These are phyloP conservation scores for Aureobasidium sp. DNA, from an alignment of 2,329 filamentous ascomycete genomes.

Conservation along the genomic window DNA sequence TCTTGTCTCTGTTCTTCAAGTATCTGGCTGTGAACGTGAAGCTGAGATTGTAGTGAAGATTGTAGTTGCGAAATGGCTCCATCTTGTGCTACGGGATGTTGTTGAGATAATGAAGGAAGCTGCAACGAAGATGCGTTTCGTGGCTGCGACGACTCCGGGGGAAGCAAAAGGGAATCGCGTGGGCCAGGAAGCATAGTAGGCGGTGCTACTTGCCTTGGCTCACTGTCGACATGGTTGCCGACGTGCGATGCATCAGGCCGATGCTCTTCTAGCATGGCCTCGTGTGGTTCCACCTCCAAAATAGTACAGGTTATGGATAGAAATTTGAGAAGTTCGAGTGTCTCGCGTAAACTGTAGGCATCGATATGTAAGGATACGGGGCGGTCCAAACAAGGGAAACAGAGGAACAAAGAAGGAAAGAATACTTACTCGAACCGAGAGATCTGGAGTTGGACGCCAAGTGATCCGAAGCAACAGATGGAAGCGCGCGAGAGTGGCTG, in stretches of 20 bases:
- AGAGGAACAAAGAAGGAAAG: constrained; percentile 16
- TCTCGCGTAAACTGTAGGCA: constrained; percentile 28
- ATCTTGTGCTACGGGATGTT: constrained; percentile 20
- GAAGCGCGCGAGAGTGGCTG: constrained; percentile 28
- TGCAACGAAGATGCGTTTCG: background rate
- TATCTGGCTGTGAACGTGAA: constrained; percentile 39
- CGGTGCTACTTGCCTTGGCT: constrained; percentile 7
- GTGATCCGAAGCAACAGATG: constrained; percentile 8
- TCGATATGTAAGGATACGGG: constrained; percentile 14
- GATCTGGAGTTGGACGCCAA: constrained; percentile 26
- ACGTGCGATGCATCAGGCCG: constrained; percentile 8
- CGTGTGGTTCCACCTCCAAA: constrained; percentile 1
- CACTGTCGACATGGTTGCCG: constrained; percentile 7
- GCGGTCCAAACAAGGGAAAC: constrained; percentile 3
- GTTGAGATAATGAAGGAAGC: constrained; percentile 15
- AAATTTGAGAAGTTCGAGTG: constrained; percentile 29
- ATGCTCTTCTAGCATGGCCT: constrained; percentile 15
- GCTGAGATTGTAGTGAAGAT: constrained; percentile 41
- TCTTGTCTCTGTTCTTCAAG: constrained; percentile 35
- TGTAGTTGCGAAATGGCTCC: constrained; percentile 32
- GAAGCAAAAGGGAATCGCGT: constrained; percentile 8
- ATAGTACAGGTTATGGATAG: constrained; percentile 20
- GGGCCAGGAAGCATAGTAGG: background rate
- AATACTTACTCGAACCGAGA: constrained; percentile 29
- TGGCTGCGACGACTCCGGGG: background rate